Base-by-base conservation (phyloP, 2,329 filamentous ascomycete genomes). In the Emmonsiellopsis sp. region DNA sequence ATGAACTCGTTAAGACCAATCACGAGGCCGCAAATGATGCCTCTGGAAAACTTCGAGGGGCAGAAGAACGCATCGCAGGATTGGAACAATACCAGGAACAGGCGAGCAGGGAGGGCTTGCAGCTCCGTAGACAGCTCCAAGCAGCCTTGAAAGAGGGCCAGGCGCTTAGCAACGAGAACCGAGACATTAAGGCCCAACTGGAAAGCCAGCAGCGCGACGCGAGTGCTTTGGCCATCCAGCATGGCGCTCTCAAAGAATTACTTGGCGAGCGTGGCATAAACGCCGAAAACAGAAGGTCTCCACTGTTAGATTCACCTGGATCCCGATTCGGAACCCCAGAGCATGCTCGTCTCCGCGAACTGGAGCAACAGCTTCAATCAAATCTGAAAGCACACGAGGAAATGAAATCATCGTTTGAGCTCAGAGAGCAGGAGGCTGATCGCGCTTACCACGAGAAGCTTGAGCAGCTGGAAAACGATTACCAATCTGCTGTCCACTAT, bases 31-130 rank as follows among this genome's bases (percentile, higher is more conserved):
- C 91, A 1, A 89, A 98, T 67, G 74, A 78, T 31, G 90, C 91
- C 2, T 86, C 89, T 0, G 90, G 96, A 65, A 94, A 91, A 67
- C 77, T 98, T 51, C 86, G 93, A 51, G 86, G 86, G 55, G 93
- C 93, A 3, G 94, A 98, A 71, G 94, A 97, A 73, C 85, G 93
- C 42, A 97, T 98, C 67, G 94, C 93, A 5, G 93, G 93, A 6
- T 79, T 98, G 3, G 93, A 98, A 69, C 88, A 90, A 32, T 97
- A 97, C 68, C 93, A 98, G 71, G 93, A 98, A 66, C 93, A 98
- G 71, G 87, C 91, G 3, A 97, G 91, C 69, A 83, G 93, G 44
- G 94, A 98, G 69, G 90, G 90, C 48, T 83, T 98, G 52, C 83
- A 85, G 37, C 89, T 97, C 59, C 84, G 93, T 52, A 85, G 93